Evolutionary conservation across 768 basidiomycete species (phyloP).

Genomic region (Boletus pseudo-olivaceus): DNA sequence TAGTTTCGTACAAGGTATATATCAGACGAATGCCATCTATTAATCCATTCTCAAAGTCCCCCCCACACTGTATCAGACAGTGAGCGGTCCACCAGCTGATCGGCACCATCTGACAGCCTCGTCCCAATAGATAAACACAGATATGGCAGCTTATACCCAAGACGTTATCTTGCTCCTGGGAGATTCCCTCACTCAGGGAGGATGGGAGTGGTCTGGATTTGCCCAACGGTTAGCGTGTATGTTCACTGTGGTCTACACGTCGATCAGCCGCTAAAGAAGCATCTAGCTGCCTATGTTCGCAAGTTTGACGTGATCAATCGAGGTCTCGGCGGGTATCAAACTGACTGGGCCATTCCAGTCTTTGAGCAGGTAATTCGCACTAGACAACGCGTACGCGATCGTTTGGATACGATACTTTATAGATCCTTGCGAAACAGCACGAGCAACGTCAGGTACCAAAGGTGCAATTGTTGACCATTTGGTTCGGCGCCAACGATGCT

Average conservation of each 20-base stretch:
- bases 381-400: not conserved
- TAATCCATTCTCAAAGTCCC: not conserved
- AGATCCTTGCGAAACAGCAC: constrained; percentile 58
- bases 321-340: constrained; percentile 82
- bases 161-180: constrained; percentile 76
- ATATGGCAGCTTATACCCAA: constrained; percentile 52
- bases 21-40: not conserved
- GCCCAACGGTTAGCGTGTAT: constrained; percentile 57
- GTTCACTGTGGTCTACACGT: not conserved
- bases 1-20: not conserved
- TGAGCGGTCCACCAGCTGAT: not conserved
- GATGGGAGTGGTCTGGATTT: constrained; percentile 60
- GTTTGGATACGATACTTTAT: not conserved
- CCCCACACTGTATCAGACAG: not conserved
- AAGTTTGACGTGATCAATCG: constrained; percentile 86
- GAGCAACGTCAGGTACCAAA: constrained; percentile 49
- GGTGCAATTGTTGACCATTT: constrained; percentile 74
- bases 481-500: constrained; percentile 92
- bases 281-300: constrained; percentile 68
- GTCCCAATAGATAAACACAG: not conserved
- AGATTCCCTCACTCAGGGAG: constrained; percentile 76
- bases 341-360: constrained; percentile 79
- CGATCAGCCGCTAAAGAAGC: not conserved
- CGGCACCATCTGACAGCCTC: not conserved
- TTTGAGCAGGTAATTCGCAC: constrained; percentile 57